Base-by-base conservation (phyloP, 495 filamentous ascomycete species). In the Echria macrotheca region DNA sequence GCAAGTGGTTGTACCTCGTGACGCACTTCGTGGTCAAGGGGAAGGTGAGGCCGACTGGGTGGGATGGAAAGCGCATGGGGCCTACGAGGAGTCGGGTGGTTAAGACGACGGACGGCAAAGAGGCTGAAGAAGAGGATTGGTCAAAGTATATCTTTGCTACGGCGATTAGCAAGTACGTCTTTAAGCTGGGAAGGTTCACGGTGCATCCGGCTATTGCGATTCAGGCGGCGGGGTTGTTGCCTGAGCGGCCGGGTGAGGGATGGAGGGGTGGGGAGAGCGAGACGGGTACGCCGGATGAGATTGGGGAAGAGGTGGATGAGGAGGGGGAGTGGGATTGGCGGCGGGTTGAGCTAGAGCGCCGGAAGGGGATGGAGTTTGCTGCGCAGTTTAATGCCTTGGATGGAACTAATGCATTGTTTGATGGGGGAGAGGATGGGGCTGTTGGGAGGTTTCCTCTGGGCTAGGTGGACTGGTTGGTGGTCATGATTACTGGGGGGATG, bases 141-240 rank as follows among this genome's bases (percentile, higher is more conserved):
- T 57, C 63, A 24, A 67, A 70, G 51, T 69, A 71, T 47, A 73
- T 96, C 26, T 80, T 85, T 52, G 91, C 91, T 1, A 84, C 81
- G 2, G 84, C 80, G 4, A 56, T 96, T 11, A 84, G 81, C 55
- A 91, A 94, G 70, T 96, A 94, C 60, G 90, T 95, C 1, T 84
- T 89, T 58, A 96, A 96, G 71, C 79, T 86, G 58, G 91, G 90
- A 0, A 72, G 93, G 14, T 68, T 91, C 53, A 98, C 91, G 5
- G 78, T 96, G 5, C 77, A 87, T 29, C 89, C 91, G 5, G 89
- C 91, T 63, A 69, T 85, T 24, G 74, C 93, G 10, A 70, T 96
- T 11, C 68, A 76, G 37, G 76, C 82, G 31, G 80, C 79, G 29
- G 79, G 80, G 8, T 67, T 95, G 59, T 69, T 97, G 15, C 86